Percentiles rank a stretch among this genome's conserved stretches.
Conservation (phyloP, 2,329 filamentous ascomycete genomes). For the Hyphodiscus sp. region DNA sequence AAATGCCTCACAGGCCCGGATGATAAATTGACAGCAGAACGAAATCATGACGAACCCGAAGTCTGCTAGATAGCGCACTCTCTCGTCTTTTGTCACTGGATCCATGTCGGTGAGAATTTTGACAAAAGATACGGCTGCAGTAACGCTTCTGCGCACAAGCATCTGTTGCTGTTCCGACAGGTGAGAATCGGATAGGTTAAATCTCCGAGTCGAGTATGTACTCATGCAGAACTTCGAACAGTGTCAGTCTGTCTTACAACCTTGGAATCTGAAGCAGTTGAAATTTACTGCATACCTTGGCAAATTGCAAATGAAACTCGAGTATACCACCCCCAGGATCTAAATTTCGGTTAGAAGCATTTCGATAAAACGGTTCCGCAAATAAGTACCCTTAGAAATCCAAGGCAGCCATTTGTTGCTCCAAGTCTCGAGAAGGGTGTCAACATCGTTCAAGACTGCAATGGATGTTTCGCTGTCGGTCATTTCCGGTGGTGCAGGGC, state of each 20-base stretch:
- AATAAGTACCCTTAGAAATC: background rate
- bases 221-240: conserved; percentile 3
- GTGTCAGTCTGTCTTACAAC: background rate
- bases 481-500: conserved; percentile 1
- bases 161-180: background rate
- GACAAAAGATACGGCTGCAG: conserved; percentile 2
- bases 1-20: conserved; percentile 5
- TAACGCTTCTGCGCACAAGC: background rate
- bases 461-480: background rate
- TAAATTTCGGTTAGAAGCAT: background rate
- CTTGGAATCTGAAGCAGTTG: background rate
- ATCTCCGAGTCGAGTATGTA: conserved; percentile 3
- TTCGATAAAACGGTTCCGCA: background rate
- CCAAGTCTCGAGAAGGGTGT: conserved; percentile 2
- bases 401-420: conserved; percentile 3
- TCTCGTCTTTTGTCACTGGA: conserved; percentile 1
- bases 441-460: background rate
- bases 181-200: conserved; percentile 1
- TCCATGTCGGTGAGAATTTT: background rate
- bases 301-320: conserved; percentile 7
- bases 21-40: conserved; percentile 8
- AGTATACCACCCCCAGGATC: conserved; percentile 1
- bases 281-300: background rate
- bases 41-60: conserved; percentile 7
- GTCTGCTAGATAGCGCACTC: conserved; percentile 6